Percentiles rank a stretch among this genome's conserved stretches.
Evolutionary conservation across 495 filamentous ascomycete species (phyloP).

Genomic region (Aspergillus sparsus): DNA sequence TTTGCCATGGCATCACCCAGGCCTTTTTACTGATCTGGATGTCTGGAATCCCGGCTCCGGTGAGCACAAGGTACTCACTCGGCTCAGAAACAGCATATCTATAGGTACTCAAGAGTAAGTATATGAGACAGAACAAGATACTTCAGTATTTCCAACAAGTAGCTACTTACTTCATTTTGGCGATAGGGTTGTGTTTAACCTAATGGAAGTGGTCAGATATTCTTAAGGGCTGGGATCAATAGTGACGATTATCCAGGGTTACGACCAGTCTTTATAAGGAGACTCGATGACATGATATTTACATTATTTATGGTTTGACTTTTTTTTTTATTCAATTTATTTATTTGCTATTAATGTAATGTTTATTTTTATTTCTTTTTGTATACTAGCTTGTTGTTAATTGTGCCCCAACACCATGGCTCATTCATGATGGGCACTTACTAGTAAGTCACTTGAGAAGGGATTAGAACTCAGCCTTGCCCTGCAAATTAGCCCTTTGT

Average conservation of each 20-base stretch:
- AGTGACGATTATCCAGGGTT: not conserved
- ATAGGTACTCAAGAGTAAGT: not conserved
- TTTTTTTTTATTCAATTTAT: too few relatives aligned
- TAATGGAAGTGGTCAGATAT: not conserved
- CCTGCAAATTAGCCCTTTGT: too few relatives aligned
- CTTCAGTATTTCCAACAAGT: not conserved
- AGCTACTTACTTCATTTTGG: constrained; percentile 18
- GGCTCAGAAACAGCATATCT: constrained; percentile 40
- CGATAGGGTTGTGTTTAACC: not conserved
- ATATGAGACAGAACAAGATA: not conserved
- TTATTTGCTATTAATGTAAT: too few relatives aligned
- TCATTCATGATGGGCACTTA: too few relatives aligned
- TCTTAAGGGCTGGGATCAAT: not conserved
- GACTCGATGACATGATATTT: too few relatives aligned
- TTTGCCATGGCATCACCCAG: constrained; percentile 66
- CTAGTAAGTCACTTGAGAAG: too few relatives aligned
- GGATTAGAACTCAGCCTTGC: too few relatives aligned
- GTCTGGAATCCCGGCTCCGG: constrained; percentile 69
- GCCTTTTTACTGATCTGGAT: constrained; percentile 74
- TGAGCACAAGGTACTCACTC: constrained; percentile 74
- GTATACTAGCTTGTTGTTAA: too few relatives aligned
- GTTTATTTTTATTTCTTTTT: too few relatives aligned
- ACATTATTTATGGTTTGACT: too few relatives aligned
- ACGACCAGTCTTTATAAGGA: not conserved
- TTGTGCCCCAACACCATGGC: too few relatives aligned